A percentile compares a stretch with the other conserved stretches of the same genome.
These are phyloP conservation scores for Tylopilus orsonianus DNA, from an alignment of 1,284 basidiomycete species.

Conservation along the genomic window DNA sequence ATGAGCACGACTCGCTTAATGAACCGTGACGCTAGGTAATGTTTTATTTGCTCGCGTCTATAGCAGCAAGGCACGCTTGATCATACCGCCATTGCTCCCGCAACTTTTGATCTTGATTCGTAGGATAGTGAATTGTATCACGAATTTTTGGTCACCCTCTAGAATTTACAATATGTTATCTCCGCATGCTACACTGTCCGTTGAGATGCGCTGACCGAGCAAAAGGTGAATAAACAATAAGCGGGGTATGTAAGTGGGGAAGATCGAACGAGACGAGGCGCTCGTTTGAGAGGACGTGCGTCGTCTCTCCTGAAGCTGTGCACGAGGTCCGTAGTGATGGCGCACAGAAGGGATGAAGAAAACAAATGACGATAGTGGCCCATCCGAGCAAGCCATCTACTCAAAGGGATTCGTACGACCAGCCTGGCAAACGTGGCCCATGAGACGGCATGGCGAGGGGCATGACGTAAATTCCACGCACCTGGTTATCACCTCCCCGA, in stretches of 20 bases:
- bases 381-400: constrained; percentile 34
- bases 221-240: constrained; percentile 17
- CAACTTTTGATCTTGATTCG: not conserved
- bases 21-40: not conserved
- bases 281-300: not conserved
- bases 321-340: constrained; percentile 11
- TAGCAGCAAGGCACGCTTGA: not conserved
- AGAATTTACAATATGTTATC: constrained; percentile 21
- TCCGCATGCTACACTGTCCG: constrained; percentile 17
- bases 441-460: not conserved
- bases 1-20: not conserved
- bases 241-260: constrained; percentile 23
- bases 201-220: constrained; percentile 4
- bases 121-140: constrained; percentile 1
- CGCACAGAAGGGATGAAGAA: constrained; percentile 4
- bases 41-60: not conserved
- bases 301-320: constrained; percentile 5
- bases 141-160: not conserved
- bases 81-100: not conserved
- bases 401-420: constrained; percentile 77
- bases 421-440: constrained; percentile 47
- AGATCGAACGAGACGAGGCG: constrained; percentile 10
- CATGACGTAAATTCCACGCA: constrained; percentile 31
- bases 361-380: not conserved
- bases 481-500: constrained; percentile 70